Percentiles rank a stretch among this genome's conserved stretches.
Evolutionary conservation across 2,329 filamentous ascomycete genomes (phyloP).

Genomic region (Fusarium sp.): DNA sequence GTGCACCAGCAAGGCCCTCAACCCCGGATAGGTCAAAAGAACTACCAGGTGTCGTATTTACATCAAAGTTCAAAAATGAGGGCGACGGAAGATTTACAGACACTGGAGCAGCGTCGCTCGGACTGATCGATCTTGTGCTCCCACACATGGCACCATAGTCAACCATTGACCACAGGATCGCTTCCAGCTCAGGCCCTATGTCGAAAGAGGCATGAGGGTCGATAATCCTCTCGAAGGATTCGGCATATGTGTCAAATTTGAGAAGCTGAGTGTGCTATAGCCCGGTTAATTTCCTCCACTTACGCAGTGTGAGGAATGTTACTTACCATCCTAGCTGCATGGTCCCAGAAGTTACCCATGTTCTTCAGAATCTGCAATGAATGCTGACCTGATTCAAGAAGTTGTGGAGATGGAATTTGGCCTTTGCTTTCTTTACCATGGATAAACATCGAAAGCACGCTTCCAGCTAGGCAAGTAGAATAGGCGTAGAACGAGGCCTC

Average conservation of each 20-base stretch:
- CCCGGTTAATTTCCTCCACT: rapidly evolving
- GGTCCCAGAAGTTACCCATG: conserved; percentile 14
- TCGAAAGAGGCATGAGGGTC: background rate
- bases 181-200: background rate
- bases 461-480: background rate
- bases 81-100: background rate
- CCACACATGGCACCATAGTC: background rate
- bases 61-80: background rate
- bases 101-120: background rate
- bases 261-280: background rate
- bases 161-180: background rate
- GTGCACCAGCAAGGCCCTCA: background rate
- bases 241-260: background rate
- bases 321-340: conserved; percentile 26
- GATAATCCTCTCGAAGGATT: background rate
- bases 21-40: background rate
- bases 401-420: background rate
- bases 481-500: background rate
- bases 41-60: background rate
- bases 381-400: background rate
- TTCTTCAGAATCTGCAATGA: background rate
- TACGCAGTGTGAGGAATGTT: rapidly evolving
- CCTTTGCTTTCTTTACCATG: background rate
- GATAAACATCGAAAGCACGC: background rate
- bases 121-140: background rate